A percentile compares a stretch with the other conserved stretches of the same genome.
These are phyloP conservation scores for Alternaria solani DNA, from an alignment of 2,329 filamentous ascomycete genomes.

Conservation along the genomic window DNA sequence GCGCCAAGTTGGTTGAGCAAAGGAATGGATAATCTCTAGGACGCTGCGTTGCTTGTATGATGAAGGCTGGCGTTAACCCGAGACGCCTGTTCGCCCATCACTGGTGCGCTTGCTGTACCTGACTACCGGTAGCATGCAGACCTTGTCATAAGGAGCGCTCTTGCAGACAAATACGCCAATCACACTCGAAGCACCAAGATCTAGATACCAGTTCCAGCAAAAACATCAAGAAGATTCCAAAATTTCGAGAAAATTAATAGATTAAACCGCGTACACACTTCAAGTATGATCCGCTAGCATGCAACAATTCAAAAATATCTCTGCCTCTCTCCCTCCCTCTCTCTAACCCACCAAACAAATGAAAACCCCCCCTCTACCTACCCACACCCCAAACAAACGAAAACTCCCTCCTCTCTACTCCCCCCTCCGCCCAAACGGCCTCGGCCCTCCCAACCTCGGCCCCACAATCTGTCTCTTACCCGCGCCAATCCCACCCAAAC, in stretches of 20 bases:
- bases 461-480: conserved; percentile 81
- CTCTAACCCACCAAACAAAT: not conserved
- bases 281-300: not conserved
- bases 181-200: no score
- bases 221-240: no score
- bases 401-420: not conserved
- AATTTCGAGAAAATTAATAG: not conserved
- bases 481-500: conserved; percentile 64
- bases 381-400: not conserved
- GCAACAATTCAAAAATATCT: not conserved
- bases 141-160: no score
- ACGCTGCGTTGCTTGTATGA: no score
- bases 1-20: no score
- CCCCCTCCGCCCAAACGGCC: conserved; percentile 62
- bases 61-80: no score
- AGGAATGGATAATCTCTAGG: no score
- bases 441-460: conserved; percentile 72
- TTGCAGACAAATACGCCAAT: no score
- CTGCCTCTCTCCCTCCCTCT: not conserved
- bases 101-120: no score
- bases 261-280: not conserved
- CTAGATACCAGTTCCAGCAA: no score
- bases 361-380: not conserved
- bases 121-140: no score
- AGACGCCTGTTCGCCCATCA: no score